Base-by-base conservation (phyloP, 129 eudicot genomes). In the Flaveria trinervia region DNA sequence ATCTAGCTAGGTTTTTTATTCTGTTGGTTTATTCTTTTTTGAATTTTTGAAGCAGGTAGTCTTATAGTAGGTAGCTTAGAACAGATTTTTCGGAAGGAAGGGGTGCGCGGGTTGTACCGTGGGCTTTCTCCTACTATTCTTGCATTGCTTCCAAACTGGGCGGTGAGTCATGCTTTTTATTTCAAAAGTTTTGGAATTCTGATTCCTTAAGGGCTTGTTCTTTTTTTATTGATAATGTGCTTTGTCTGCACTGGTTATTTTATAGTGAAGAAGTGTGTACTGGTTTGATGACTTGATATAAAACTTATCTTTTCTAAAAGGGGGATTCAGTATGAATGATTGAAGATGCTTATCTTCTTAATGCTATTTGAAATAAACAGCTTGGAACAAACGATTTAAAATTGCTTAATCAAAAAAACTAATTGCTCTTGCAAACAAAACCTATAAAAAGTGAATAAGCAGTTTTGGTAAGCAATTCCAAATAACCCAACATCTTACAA, bases 61-160 rank as follows among this genome's bases (percentile, higher is more conserved):
- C 81, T 91, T 56, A 89, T 94, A 70, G 89, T 94, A 61, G 92
- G 96, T 74, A 94, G 97, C 81, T 83, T 94, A 77, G 85, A 86
- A 77, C 98, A 89, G 78, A 90, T 94, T 44, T 74, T 91, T 48
- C 86, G 77, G 26, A 94, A 84, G 81, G 97, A 94, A 79, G 98
- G 98, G 49, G 30, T 89, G 54, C 97, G 96, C 77, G 98, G 98
- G 65, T 87, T 94, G 96, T 94, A 94, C 73, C 97, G 97, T 64
- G 98, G 98, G 43, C 98, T 94, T 22, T 81, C 98, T 49, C 98
- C 98, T 6, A 94, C 98, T 8, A 85, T 91, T 73, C 81, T 94
- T 80, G 98, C 98, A 1, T 83, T 94, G 85, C 92, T 94, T 83
- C 98, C 98, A 14, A 94, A 89, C 81, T 94, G 98, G 98, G 98